Evolutionary conservation across 768 basidiomycete species (phyloP).

Genomic region (Austroboletus festivus): DNA sequence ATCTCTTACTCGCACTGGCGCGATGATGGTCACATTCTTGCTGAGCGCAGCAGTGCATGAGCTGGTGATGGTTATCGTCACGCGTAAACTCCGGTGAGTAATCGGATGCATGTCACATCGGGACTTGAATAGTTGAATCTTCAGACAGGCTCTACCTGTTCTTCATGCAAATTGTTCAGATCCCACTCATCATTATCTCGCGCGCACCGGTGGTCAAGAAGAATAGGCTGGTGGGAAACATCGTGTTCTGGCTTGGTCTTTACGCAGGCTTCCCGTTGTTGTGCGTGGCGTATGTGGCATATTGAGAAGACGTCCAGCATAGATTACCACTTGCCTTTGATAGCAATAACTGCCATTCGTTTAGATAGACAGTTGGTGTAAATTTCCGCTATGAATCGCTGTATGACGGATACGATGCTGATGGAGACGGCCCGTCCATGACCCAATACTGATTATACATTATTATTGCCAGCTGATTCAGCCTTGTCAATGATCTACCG

Average conservation of each 20-base stretch:
- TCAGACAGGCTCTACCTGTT: slow-evolving; percentile 77
- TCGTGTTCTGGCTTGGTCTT: slow-evolving; percentile 93
- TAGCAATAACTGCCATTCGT: not conserved
- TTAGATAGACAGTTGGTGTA: no score
- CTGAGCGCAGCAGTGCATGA: slow-evolving; percentile 90
- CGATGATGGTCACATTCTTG: slow-evolving; percentile 91
- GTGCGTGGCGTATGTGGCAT: slow-evolving; percentile 70
- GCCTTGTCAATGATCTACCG: no score
- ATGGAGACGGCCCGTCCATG: not conserved
- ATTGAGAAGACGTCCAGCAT: no score
- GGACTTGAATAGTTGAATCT: not conserved
- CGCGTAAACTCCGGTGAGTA: slow-evolving; percentile 80
- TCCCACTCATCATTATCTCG: slow-evolving; percentile 85
- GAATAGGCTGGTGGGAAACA: slow-evolving; percentile 78
- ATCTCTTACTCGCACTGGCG: slow-evolving; percentile 68
- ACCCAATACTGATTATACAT: not conserved
- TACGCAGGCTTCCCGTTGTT: slow-evolving; percentile 91
- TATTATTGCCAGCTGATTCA: not conserved
- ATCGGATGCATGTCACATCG: not conserved
- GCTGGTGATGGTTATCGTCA: slow-evolving; percentile 94
- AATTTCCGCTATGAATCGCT: no score
- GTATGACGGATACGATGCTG: not conserved
- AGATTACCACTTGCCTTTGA: no score
- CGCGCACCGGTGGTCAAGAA: slow-evolving; percentile 72
- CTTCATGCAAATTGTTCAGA: slow-evolving; percentile 78